A percentile compares a stretch with the other conserved stretches of the same genome.
Conservation (phyloP, 2,329 filamentous ascomycete genomes). For the Didymella glomerata region DNA sequence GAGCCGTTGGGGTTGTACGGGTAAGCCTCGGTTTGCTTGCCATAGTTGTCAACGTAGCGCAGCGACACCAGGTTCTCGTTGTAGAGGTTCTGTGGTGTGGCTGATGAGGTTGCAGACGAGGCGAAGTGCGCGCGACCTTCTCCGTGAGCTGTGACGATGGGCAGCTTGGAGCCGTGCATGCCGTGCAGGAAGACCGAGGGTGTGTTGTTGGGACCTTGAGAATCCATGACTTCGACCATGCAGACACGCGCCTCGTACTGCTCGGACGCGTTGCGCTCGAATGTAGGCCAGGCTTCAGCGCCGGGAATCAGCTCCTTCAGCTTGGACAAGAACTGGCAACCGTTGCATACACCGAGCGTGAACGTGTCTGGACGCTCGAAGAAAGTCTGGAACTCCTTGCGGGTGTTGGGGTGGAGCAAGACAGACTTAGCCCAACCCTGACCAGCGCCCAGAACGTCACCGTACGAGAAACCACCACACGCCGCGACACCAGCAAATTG, state of each 20-base stretch:
- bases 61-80: constrained; percentile 76
- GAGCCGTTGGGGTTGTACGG: constrained; percentile 91
- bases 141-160: constrained; percentile 88
- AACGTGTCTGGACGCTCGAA: constrained; percentile 92
- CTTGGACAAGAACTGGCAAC: constrained; percentile 91
- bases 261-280: constrained; percentile 82
- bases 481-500: constrained; percentile 89
- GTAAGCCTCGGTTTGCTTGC: constrained; percentile 79
- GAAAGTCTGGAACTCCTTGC: constrained; percentile 82
- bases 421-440: constrained; percentile 97
- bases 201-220: constrained; percentile 51
- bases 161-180: constrained; percentile 82
- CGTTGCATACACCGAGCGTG: constrained; percentile 93
- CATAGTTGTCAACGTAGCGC: constrained; percentile 85
- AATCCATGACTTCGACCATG: constrained; percentile 82
- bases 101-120: constrained; percentile 48
- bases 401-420: constrained; percentile 78
- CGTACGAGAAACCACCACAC: constrained; percentile 97
- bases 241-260: constrained; percentile 89
- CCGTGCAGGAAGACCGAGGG: constrained; percentile 86
- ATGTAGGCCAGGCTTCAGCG: constrained; percentile 81
- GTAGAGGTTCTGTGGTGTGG: constrained; percentile 62
- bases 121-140: constrained; percentile 78
- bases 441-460: constrained; percentile 90
- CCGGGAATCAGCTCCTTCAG: constrained; percentile 86